Evolutionary conservation across 2,329 filamentous ascomycete genomes (phyloP).

Genomic region (Beauveria rudraprayagi): DNA sequence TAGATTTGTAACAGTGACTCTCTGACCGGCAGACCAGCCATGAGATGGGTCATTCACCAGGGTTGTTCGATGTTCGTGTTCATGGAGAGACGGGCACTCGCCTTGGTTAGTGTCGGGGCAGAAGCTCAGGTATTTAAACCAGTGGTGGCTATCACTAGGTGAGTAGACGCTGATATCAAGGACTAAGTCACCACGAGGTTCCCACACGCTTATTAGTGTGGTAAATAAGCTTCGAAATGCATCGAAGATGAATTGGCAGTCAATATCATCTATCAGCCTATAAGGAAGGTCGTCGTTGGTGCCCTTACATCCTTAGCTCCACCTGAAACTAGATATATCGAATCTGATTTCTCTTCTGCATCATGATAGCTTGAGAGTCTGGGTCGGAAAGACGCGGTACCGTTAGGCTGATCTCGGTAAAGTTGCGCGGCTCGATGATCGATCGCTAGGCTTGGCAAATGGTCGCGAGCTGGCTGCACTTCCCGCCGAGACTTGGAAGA

Average conservation of each 20-base stretch:
- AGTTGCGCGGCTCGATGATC: conserved; percentile 20
- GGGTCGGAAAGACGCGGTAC: background rate
- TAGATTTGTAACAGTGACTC: conserved; percentile 13
- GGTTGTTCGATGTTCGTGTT: conserved; percentile 14
- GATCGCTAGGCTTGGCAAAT: conserved; percentile 16
- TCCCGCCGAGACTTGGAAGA: background rate
- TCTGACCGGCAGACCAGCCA: conserved; percentile 22
- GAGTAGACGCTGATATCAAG: conserved; percentile 32
- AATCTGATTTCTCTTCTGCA: conserved; percentile 17
- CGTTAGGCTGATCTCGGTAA: conserved; percentile 20
- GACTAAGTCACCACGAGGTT: conserved; percentile 23
- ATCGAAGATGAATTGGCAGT: conserved; percentile 20
- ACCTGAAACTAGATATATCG: conserved; percentile 23
- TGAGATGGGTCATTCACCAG: conserved; percentile 20
- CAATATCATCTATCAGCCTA: conserved; percentile 11
- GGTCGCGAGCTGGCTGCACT: conserved; percentile 10
- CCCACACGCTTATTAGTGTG: conserved; percentile 25
- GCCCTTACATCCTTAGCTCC: conserved; percentile 18
- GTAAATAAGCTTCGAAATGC: conserved; percentile 24
- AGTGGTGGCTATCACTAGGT: conserved; percentile 27
- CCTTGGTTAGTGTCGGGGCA: conserved; percentile 13
- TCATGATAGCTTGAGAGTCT: conserved; percentile 16
- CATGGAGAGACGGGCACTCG: conserved; percentile 10
- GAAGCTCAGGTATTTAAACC: conserved; percentile 27
- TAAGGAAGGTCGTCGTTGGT: background rate